Percentiles rank a stretch among this genome's conserved stretches.
Conservation (phyloP, 768 basidiomycete genomes). For the Termitomyces sp. region DNA sequence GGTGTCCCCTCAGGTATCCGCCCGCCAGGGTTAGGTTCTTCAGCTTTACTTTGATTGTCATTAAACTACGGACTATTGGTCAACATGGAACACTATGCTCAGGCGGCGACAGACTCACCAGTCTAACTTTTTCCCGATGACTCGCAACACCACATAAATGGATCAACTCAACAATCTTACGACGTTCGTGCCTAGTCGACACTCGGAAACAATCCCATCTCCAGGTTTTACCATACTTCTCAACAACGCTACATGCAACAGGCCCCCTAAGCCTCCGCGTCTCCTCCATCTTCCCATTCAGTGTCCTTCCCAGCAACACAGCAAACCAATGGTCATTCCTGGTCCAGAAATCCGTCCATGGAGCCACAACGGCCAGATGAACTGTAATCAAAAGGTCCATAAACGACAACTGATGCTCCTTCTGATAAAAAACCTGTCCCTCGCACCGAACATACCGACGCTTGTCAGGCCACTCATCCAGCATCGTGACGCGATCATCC, state of each 20-base stretch:
- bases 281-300: background rate
- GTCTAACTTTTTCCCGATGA: background rate
- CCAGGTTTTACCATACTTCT: background rate
- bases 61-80: background rate
- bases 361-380: background rate
- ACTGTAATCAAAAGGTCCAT: background rate
- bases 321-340: conserved; percentile 4
- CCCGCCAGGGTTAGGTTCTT: background rate
- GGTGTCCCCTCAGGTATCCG: background rate
- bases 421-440: background rate
- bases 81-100: background rate
- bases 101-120: background rate
- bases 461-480: conserved; percentile 1
- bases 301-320: background rate
- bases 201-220: background rate
- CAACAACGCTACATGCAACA: background rate
- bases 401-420: background rate
- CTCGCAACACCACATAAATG: background rate
- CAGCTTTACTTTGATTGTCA: background rate
- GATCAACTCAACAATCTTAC: conserved; percentile 2
- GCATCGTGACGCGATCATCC: background rate
- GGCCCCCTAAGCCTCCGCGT: background rate
- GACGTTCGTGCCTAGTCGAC: background rate
- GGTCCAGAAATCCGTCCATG: background rate
- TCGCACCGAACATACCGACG: background rate